A percentile compares a stretch with the other conserved stretches of the same genome.
Conservation (phyloP, 495 filamentous ascomycete genomes). For the Xylaria cubensis region DNA sequence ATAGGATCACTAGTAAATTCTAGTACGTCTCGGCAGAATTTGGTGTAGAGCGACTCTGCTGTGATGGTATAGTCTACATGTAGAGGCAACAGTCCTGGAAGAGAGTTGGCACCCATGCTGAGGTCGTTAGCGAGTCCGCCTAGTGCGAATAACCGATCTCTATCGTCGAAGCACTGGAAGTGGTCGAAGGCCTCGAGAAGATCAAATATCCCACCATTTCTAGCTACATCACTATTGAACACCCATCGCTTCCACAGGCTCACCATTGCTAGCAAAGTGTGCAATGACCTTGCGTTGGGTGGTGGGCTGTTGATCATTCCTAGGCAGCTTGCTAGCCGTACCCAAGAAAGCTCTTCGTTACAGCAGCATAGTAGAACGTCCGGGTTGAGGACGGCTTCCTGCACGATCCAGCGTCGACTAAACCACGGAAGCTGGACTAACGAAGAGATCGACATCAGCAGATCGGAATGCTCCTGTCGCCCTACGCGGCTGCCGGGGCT, state of each 20-base stretch:
- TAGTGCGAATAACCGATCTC: constrained; percentile 22
- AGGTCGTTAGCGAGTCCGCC: constrained; percentile 17
- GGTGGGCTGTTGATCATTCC: neutral
- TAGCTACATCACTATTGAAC: neutral
- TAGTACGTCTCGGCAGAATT: neutral
- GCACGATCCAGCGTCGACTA: constrained; percentile 26
- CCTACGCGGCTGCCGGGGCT: neutral
- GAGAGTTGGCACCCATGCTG: neutral
- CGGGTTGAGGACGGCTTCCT: constrained; percentile 21
- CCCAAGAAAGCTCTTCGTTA: constrained; percentile 14
- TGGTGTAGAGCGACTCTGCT: neutral
- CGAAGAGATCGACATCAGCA: neutral
- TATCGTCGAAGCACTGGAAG: constrained; percentile 18
- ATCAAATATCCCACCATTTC: neutral
- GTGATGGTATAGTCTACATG: neutral
- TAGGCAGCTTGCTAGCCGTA: constrained; percentile 5
- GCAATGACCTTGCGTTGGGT: neutral
- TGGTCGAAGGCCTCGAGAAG: constrained; percentile 18
- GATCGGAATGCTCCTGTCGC: neutral
- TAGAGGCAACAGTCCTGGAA: neutral
- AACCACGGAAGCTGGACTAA: constrained; percentile 25
- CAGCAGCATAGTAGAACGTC: constrained; percentile 12
- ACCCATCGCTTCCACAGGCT: constrained; percentile 13
- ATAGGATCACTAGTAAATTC: neutral
- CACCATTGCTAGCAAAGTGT: neutral